Evolutionary conservation across 2,329 filamentous ascomycete species (phyloP), one percentile per base, ranked within the genome.

Genomic region (Coniella lustricola): DNA sequence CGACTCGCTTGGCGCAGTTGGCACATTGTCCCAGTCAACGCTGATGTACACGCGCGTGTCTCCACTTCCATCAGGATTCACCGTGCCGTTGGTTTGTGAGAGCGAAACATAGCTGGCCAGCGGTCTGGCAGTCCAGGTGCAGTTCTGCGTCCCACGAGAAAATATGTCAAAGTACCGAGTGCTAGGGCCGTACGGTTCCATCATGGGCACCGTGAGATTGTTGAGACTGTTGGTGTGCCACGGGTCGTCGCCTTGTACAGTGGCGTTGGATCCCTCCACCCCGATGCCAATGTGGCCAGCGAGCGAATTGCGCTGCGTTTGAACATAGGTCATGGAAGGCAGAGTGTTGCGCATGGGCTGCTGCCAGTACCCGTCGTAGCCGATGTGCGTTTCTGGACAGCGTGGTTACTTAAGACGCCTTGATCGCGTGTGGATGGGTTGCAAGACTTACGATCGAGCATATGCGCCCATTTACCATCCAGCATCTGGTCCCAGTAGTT

Each of bases 341-440:
- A 84, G 72, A 0, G 75, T 75, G 59, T 87, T 84, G 31, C 82
- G 71, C 83, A 86, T 86, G 1, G 84, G 82, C 60, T 87, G 83
- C 63, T 87, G 84, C 82, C 82, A 78, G 61, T 73, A 72, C 41
- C 68, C 71, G 45, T 76, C 67, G 40, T 75, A 79, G 17, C 75
- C 74, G 8, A 79, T 62, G 55, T 79, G 76, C 0, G 74, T 76
- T 67, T 77, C 66, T 67, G 32, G 4, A 32, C 2, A 9, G 12
- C 16, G 20, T 7, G 2, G 32, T 25, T 25, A 35, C 5, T 32
- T 4, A 44, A n/a, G 3, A 7, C 7, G 25, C 17, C 12, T 16
- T 25, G 8, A 18, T 5, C 9, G 17, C 10, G 12, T 14, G 20
- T 44, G 22, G n/a, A 25, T 16, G n/a, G n/a, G n/a, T 16, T 2